These are phyloP conservation scores for Allium sativum DNA, from an alignment of 106 monocot genomes.

Conservation along the genomic window DNA sequence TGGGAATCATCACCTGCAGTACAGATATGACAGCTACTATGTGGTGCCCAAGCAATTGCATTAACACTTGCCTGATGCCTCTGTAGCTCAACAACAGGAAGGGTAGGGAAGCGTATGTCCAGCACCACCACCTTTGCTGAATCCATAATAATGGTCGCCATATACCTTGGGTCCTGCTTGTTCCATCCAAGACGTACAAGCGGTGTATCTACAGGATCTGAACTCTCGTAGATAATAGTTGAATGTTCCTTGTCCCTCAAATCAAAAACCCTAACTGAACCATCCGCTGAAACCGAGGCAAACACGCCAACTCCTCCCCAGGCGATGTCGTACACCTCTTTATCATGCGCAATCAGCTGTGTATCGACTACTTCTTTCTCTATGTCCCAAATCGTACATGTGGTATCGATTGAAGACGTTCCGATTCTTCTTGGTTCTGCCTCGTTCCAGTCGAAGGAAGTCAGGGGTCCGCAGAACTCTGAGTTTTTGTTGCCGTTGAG, in stretches of 20 bases:
- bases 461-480: slow-evolving; percentile 95
- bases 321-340: slow-evolving; percentile 94
- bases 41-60: slow-evolving; percentile 96
- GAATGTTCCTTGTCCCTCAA: slow-evolving; percentile 98
- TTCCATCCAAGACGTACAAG: slow-evolving; percentile 92
- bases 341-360: slow-evolving; percentile 97
- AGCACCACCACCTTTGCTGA: slow-evolving; percentile 94
- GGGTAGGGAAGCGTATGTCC: slow-evolving; percentile 88
- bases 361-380: slow-evolving; percentile 90
- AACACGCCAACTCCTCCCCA: slow-evolving; percentile 98
- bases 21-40: slow-evolving; percentile 97
- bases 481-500: slow-evolving; percentile 94
- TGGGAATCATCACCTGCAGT: slow-evolving; percentile 94
- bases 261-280: slow-evolving; percentile 93
- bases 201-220: slow-evolving; percentile 73
- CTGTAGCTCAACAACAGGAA: slow-evolving; percentile 95
- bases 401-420: slow-evolving; percentile 88
- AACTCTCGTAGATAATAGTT: slow-evolving; percentile 94
- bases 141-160: slow-evolving; percentile 99
- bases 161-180: slow-evolving; percentile 95
- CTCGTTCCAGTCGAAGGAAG: slow-evolving; percentile 99
- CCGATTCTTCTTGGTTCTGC: slow-evolving; percentile 91
- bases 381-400: slow-evolving; percentile 97
- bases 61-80: slow-evolving; percentile 85
- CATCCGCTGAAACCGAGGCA: slow-evolving; percentile 95